Evolutionary conservation across 2,329 filamentous ascomycete species (phyloP), one percentile per base, ranked within the genome.

Genomic region (Botrytis medusae): DNA sequence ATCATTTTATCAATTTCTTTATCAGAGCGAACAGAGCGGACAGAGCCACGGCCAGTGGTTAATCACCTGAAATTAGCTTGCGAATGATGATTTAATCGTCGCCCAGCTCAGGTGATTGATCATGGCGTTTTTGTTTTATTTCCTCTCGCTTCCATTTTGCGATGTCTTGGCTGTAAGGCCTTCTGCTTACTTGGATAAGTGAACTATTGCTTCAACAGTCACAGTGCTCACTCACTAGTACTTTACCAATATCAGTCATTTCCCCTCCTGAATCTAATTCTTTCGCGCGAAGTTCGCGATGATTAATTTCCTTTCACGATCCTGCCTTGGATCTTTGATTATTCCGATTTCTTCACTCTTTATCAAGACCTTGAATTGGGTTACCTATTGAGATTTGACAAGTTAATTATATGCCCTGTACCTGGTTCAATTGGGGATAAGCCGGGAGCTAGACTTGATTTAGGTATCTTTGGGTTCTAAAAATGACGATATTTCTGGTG

Each of bases 281-380:
- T 46, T 32, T 69, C 40, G 63, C 29, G 71, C 71, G 71, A 69
- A 59, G n/a, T 72, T 72, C 37, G 71, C 71, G 71, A 72, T 40
- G 62, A 44, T 68, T 68, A 72, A 72, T 68, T 59, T 42, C 51
- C 46, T n/a, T 72, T 22, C n/a, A 51, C 46, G 29, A 64, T 64
- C 46, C 57, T 40, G 42, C 40, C 54, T 48, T 57, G 51, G 32
- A 67, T 67, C 64, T 54, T 54, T 54, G 64, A 67, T 51, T 9
- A 25, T 34, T 34, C n/a, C 32, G 18, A 25, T 54, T 29, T 57
- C 48, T 68, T 68, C 48, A 57, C 65, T 51, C 48, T 54, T 48
- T 71, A 48, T 75, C 74, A 54, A 54, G 48, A 25, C 25, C 25
- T 54, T 54, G 25, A 54, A n/a, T 76, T 73, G 70, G 73, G 72